Base-by-base conservation (phyloP, 148 eudicot genomes). In the Arbutus unedo region DNA sequence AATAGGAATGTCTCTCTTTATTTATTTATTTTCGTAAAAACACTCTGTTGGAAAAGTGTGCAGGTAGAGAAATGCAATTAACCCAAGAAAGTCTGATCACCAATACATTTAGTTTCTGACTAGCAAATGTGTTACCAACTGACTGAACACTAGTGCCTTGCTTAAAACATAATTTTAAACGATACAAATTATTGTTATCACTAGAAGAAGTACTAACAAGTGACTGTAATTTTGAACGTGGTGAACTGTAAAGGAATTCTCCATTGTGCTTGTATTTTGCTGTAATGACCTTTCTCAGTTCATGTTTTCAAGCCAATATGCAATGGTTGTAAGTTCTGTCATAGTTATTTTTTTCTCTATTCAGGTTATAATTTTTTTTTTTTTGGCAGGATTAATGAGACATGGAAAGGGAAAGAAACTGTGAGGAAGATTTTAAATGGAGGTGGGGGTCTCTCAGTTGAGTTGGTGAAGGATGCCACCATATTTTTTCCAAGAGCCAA, bases 371-470 rank as follows among this genome's bases (percentile, higher is more conserved):
- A 70, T 66, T 49, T 54, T 18, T 81, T 77, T 21, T 31, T 31
- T 31, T 31, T 31, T 31, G 38, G 38, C 84, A 94, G 98, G 87
- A 55, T 71, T 23, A 87, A 88, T 50, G 79, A 88, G 54, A 66
- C 83, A 48, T 83, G 79, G 79, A 77, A 70, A 59, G 86, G 77
- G 3, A 88, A 86, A 43, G 80, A 85, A 54, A 85, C 78, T 55
- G 87, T 96, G 76, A 86, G 82, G 84, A 96, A 90, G 89, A 91
- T 96, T 77, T 56, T 96, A 70, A 96, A 96, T 86, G 99, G 99
- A 47, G 98, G 97, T 38, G 99, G 99, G 57, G 91, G 93, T 82
- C 96, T 96, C 56, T 86, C 93, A 38, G 45, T 21, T 76, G 86
- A 89, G 85, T 93, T 94, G 48, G 66, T 93, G 38, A 81, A 87